A percentile compares a stretch with the other conserved stretches of the same genome.
These are phyloP conservation scores for Candida ipomoeae DNA, from an alignment of 805 yeast genomes.

Conservation along the genomic window DNA sequence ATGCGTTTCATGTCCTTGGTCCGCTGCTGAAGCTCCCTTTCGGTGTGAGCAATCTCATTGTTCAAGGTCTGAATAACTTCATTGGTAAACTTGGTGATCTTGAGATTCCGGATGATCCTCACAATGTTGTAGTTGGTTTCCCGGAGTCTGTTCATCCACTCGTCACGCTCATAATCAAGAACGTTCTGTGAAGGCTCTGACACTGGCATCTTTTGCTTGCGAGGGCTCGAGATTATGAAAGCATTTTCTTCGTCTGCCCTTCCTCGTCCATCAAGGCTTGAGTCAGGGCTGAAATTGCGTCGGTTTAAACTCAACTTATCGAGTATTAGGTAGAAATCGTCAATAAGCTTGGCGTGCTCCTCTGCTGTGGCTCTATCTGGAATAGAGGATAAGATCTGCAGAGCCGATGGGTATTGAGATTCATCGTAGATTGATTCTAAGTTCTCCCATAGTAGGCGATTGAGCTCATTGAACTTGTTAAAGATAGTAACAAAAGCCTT, in stretches of 20 bases:
- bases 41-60: slow-evolving; percentile 24
- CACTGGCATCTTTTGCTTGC: slow-evolving; percentile 9
- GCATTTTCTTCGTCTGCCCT: slow-evolving; percentile 10
- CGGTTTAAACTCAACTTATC: slow-evolving; percentile 19
- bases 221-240: slow-evolving; percentile 18
- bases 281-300: slow-evolving; percentile 5
- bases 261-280: slow-evolving; percentile 5
- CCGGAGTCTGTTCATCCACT: slow-evolving; percentile 25
- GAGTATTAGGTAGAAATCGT: slow-evolving; percentile 27
- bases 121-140: slow-evolving; percentile 38
- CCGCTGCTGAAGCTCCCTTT: slow-evolving; percentile 24
- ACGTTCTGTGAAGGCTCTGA: neutral
- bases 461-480: slow-evolving; percentile 28
- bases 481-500: slow-evolving; percentile 29
- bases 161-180: slow-evolving; percentile 5
- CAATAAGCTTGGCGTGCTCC: slow-evolving; percentile 26
- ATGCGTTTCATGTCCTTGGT: slow-evolving; percentile 20
- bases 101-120: slow-evolving; percentile 31
- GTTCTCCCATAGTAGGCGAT: slow-evolving; percentile 25
- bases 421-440: slow-evolving; percentile 27
- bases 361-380: slow-evolving; percentile 32
- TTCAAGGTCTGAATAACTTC: slow-evolving; percentile 24
- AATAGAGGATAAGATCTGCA: slow-evolving; percentile 18
- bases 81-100: slow-evolving; percentile 33
- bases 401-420: slow-evolving; percentile 9